Evolutionary conservation across 1,139 yeast genomes (phyloP), one percentile per base, ranked within the genome.

Genomic region (Debaryomyces sp.): DNA sequence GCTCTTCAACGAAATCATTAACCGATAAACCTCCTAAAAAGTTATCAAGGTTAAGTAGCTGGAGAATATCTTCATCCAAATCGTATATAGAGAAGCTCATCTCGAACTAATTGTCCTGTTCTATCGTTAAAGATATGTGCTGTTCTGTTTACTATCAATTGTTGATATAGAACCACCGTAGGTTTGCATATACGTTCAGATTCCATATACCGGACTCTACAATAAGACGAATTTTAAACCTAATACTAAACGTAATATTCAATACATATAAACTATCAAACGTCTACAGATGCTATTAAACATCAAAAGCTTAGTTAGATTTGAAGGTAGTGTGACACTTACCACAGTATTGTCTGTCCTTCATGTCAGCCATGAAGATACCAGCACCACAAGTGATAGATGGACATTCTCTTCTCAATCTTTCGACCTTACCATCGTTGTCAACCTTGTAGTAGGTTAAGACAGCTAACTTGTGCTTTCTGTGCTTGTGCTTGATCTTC

Each of bases 311-410:
- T 69, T 80, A 75, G 66, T 70, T 67, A 56, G 82, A 78, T 77
- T 84, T 85, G 82, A 84, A 87, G 76, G 97, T 92, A 74, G 89
- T 82, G 87, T 92, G 97, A 84, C 99, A 94, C 84, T 89, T 92
- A 83, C 99, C 99, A 82, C 99, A 94, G 97, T 94, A 94, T 81
- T 89, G 96, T 85, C 99, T 94, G 87, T 87, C 92, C 79, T 84
- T 81, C 95, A 89, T 94, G 92, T 91, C 88, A 69, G 98, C 99
- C 97, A 94, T 92, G 95, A 94, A 94, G 78, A 90, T 88, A 87
- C 97, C 97, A 66, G 97, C 95, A 84, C 97, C 98, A 83, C 97
- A 92, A 72, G 87, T 87, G 60, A 77, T 82, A 73, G 84, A 81
- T 67, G 96, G 92, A 83, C 99, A 95, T 81, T 94, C 98, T 80